A percentile compares a stretch with the other conserved stretches of the same genome.
These are phyloP conservation scores for Oehlia diaphana DNA, from an alignment of 192 early-diverging fungal species.

Conservation along the genomic window DNA sequence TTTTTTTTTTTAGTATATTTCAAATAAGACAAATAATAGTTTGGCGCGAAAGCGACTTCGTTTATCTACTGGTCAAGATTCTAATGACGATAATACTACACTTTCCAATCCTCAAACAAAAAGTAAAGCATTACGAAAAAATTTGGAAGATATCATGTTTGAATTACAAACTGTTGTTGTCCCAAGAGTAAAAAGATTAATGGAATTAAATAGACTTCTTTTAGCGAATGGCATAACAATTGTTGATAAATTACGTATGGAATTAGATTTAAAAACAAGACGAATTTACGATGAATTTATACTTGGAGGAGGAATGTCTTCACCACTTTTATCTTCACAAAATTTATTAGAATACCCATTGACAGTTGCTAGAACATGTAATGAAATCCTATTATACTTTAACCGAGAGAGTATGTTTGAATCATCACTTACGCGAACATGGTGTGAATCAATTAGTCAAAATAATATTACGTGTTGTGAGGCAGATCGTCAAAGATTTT, in stretches of 20 bases:
- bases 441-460: slow-evolving; percentile 1
- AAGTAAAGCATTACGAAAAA: slow-evolving; percentile 26
- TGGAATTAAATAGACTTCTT: slow-evolving; percentile 10
- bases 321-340: background rate
- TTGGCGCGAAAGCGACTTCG: slow-evolving; percentile 31
- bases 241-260: slow-evolving; percentile 19
- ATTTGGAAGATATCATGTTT: slow-evolving; percentile 23
- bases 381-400: slow-evolving; percentile 15
- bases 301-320: background rate
- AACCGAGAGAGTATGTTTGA: slow-evolving; percentile 21
- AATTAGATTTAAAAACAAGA: slow-evolving; percentile 27
- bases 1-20: slow-evolving; percentile 23
- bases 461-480: slow-evolving; percentile 15
- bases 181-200: slow-evolving; percentile 20
- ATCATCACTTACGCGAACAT: background rate
- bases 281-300: slow-evolving; percentile 28
- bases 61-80: slow-evolving; percentile 16
- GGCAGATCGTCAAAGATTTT: slow-evolving; percentile 18
- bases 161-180: slow-evolving; percentile 26
- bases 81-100: background rate
- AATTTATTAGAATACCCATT: background rate
- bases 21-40: slow-evolving; percentile 32
- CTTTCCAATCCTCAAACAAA: background rate
- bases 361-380: background rate
- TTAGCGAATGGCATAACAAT: background rate